Evolutionary conservation across 2,329 filamentous ascomycete genomes (phyloP), one percentile per base, ranked within the genome.

Genomic region (Ilyonectria mors-panacis): DNA sequence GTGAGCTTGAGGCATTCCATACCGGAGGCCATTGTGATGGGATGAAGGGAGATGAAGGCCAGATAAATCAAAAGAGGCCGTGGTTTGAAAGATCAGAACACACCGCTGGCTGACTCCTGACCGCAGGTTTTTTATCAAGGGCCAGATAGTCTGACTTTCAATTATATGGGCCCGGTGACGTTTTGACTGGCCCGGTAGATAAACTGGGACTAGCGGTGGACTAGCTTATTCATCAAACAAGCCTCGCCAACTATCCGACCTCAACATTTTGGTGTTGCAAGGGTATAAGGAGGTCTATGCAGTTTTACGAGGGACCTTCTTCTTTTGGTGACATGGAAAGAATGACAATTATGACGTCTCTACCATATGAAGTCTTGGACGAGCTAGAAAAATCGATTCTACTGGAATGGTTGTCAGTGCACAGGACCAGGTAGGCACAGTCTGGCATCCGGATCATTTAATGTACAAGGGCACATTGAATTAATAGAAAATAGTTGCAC

Each of bases 1-100:
- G 53, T 76, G 67, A 76, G 75, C 74, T 76, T 76, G 73, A 76
- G 65, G 50, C 42, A 21, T 68, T 65, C 68, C n/a, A 56, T 61
- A 56, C n/a, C 61, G 44, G 44, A 39, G 57, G 69, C 30, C 64
- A 73, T 72, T 48, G 56, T 68, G 45, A 58, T 45, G 67, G 59
- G 42, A 60, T 61, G 23, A 30, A 28, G 17, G 19, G 23, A 2
- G 13, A 45, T 50, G 17, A 42, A 33, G 37, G 44, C 39, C 17
- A 51, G 47, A 45, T 42, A 48, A 33, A 33, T 33, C 8, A 33
- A 33, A 33, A 12, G 35, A 56, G 37, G 17, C 39, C 62, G 55
- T 54, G 55, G 67, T 56, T 65, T 65, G 66, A 50, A 71, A 63
- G 69, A 67, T 65, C 59, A 68, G 57, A 66, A 66, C 50, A 58